Conservation (phyloP, 2,329 filamentous ascomycete species). For the Xylaria sp. region DNA sequence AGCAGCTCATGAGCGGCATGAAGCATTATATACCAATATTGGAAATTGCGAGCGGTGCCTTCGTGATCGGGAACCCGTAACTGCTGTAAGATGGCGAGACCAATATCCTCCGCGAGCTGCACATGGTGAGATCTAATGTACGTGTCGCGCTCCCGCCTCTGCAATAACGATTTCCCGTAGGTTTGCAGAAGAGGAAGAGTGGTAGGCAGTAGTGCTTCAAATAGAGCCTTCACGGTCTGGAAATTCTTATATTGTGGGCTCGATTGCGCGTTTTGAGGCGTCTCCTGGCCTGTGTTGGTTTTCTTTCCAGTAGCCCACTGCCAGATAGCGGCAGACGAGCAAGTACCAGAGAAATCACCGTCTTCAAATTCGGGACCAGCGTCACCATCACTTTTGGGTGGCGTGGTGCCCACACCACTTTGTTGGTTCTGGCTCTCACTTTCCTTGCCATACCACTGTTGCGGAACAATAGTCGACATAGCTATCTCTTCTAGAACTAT, state of each 20-base stretch:
- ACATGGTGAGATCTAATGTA: conserved; percentile 61
- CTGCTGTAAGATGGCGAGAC: conserved; percentile 71
- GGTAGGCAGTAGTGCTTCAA: conserved; percentile 78
- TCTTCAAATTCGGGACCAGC: conserved; percentile 36
- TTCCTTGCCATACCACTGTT: conserved; percentile 59
- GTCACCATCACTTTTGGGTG: conserved; percentile 18
- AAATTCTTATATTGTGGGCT: conserved; percentile 71
- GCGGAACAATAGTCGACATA: conserved; percentile 74
- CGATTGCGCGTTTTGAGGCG: conserved; percentile 36
- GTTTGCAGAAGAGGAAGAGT: conserved; percentile 87
- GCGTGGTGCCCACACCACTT: conserved; percentile 8
- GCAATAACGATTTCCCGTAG: conserved; percentile 80
- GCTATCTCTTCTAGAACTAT: conserved; percentile 86
- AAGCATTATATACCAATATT: conserved; percentile 82
- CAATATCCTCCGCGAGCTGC: conserved; percentile 68
- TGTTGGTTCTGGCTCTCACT: conserved; percentile 30
- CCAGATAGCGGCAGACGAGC: conserved; percentile 36
- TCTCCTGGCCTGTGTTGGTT: conserved; percentile 19
- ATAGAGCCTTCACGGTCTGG: conserved; percentile 73
- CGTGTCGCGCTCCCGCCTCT: conserved; percentile 72
- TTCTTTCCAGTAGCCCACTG: conserved; percentile 32
- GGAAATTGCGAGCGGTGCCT: conserved; percentile 67
- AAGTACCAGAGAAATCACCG: conserved; percentile 34
- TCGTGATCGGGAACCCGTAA: conserved; percentile 56
- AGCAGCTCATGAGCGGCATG: conserved; percentile 79